Conservation (phyloP, 768 basidiomycete genomes). For the Nidularia sp. region DNA sequence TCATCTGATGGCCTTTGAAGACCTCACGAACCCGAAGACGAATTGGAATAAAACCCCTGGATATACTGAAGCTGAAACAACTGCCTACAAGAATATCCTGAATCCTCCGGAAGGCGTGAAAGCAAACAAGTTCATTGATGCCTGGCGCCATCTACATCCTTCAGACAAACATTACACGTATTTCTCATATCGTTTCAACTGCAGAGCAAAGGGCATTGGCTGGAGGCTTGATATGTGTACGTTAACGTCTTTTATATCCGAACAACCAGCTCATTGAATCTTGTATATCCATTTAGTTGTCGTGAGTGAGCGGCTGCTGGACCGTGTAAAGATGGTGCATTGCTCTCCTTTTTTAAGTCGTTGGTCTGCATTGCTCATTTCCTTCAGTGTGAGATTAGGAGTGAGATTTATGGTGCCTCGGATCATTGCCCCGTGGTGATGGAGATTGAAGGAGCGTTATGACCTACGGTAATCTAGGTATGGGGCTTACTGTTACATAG, state of each 20-base stretch:
- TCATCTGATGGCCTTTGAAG: constrained; percentile 24
- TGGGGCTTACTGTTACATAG: neutral
- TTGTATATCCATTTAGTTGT: constrained; percentile 46
- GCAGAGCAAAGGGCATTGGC: constrained; percentile 74
- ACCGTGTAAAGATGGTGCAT: constrained; percentile 58
- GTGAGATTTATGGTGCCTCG: constrained; percentile 83
- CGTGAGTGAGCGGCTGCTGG: constrained; percentile 62
- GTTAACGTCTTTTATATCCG: constrained; percentile 8
- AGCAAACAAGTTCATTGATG: constrained; percentile 60
- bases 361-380: neutral
- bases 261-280: neutral
- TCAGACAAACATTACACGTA: constrained; percentile 75
- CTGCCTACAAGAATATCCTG: constrained; percentile 68
- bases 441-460: constrained; percentile 57
- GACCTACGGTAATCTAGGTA: neutral
- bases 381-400: constrained; percentile 72
- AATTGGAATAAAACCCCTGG: constrained; percentile 91
- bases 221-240: constrained; percentile 88
- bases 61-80: constrained; percentile 79
- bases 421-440: constrained; percentile 82
- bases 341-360: neutral
- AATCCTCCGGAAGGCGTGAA: constrained; percentile 38
- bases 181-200: constrained; percentile 81
- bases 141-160: constrained; percentile 76
- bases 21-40: constrained; percentile 61